Base-by-base conservation (phyloP, 306 rosid genomes). In the apple (Malus domestica) region DNA sequence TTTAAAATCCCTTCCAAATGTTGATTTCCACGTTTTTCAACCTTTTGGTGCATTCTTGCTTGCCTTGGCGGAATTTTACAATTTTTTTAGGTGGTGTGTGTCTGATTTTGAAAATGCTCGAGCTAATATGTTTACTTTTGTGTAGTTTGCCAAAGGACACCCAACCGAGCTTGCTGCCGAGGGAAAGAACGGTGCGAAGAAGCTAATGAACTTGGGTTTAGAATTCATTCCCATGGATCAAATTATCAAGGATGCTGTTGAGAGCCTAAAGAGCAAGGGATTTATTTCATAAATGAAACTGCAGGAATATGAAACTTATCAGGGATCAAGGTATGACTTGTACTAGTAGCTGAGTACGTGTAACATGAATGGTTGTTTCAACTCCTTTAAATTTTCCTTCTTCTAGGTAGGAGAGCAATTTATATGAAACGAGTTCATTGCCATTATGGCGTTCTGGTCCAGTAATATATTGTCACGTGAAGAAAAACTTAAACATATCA, bases 201-300 rank as follows among this genome's bases (percentile, higher is more conserved):
- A 90, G 81, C 86, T 94, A 68, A 84, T 89, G 76, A 91, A 85
- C 76, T 63, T 94, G 89, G 96, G 97, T 45, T 52, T 94, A 81
- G 77, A 89, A 22, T 92, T 94, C 88, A 89, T 83, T 73, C 91
- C 95, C 29, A 83, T 94, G 92, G 98, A 92, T 80, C 82, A 90
- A 65, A 94, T 94, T 46, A 89, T 94, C 76, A 90, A 83, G 96
- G 97, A 94, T 45, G 85, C 91, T 14, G 95, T 94, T 19, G 98
- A 90, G 90, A 71, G 89, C 74, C 80, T 94, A 63, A 90, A 89
- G 91, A 89, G 59, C 83, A 94, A 82, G 80, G 97, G 95, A 35
- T 80, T 78, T 72, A 74, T 94, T 80, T 83, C 90, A 62, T 92
- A 75, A 87, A 72, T 72, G 74, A 25, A 64, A 71, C 71, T 44